phyloP scores from a whole-genome alignment of 371 early-diverging fungal genomes.

The Mucor circinelloides region DNA sequence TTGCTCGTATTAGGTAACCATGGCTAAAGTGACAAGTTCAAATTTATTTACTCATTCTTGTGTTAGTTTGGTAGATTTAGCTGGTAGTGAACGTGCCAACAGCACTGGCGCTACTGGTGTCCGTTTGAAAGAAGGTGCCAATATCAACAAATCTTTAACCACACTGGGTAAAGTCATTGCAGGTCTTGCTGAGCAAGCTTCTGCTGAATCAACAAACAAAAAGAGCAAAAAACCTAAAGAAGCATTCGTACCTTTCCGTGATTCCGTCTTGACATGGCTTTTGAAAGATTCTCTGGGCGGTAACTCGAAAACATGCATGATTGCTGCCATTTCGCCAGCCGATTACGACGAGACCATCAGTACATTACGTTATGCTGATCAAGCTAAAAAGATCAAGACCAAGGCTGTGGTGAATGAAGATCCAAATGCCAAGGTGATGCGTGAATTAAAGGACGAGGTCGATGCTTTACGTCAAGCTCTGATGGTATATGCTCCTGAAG shows the following conservation, averaged over 20 bases:
- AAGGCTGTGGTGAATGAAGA: slow-evolving; percentile 89
- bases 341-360: slow-evolving; percentile 85
- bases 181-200: slow-evolving; percentile 79
- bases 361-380: slow-evolving; percentile 91
- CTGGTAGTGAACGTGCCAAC: slow-evolving; percentile 95
- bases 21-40: background rate
- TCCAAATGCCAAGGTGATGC: slow-evolving; percentile 73
- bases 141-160: slow-evolving; percentile 95
- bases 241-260: slow-evolving; percentile 13
- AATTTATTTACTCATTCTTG: background rate
- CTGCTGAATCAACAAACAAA: slow-evolving; percentile 32
- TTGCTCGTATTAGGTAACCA: slow-evolving; percentile 53
- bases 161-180: slow-evolving; percentile 97
- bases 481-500: slow-evolving; percentile 56
- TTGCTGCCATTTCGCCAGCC: slow-evolving; percentile 80
- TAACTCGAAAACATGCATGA: slow-evolving; percentile 89
- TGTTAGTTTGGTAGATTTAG: slow-evolving; percentile 78
- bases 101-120: slow-evolving; percentile 94
- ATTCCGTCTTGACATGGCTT: slow-evolving; percentile 77
- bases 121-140: slow-evolving; percentile 96
- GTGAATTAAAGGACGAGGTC: slow-evolving; percentile 83
- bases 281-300: slow-evolving; percentile 91
- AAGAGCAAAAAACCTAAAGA: slow-evolving; percentile 53
- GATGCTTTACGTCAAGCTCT: slow-evolving; percentile 63
- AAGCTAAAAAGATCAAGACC: slow-evolving; percentile 87